Conservation (phyloP, 2,329 filamentous ascomycete genomes). For the Teratosphaeria gauchensis region DNA sequence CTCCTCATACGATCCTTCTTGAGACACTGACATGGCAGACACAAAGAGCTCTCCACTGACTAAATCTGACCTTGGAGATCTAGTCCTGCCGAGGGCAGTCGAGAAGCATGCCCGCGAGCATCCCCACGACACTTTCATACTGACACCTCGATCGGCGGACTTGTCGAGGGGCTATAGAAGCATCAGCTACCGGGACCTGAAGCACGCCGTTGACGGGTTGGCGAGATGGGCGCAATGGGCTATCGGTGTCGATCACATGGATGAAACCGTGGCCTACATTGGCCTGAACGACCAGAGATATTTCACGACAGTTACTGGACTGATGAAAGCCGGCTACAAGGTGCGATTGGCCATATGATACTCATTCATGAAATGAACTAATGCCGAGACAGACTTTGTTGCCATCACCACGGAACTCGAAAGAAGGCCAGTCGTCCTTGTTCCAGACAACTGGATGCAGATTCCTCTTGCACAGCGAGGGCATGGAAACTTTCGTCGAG, state of each 20-base stretch:
- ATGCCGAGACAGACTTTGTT: background rate
- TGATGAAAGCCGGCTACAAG: conserved; percentile 3
- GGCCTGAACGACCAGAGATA: conserved; percentile 3
- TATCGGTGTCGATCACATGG: conserved; percentile 6
- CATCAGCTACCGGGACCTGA: conserved; percentile 11
- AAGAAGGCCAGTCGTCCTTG: conserved; percentile 1
- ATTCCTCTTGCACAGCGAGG: conserved; percentile 2
- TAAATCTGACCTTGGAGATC: background rate
- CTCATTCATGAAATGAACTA: too few species aligned
- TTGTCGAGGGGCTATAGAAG: conserved; percentile 12
- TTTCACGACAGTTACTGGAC: background rate
- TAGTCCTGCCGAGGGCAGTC: background rate
- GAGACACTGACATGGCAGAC: background rate
- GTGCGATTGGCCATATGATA: background rate
- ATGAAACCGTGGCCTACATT: conserved; percentile 5
- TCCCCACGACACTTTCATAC: conserved; percentile 14
- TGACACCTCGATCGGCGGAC: conserved; percentile 9
- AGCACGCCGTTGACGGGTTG: conserved; percentile 11
- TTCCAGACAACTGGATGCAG: background rate
- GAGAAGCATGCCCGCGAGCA: conserved; percentile 11
- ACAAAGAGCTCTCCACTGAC: background rate
- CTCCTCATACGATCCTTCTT: background rate
- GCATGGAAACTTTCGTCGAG: background rate
- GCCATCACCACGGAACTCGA: conserved; percentile 2
- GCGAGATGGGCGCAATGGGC: conserved; percentile 10